Percentiles rank a stretch among this genome's conserved stretches.
phyloP scores from a whole-genome alignment of 2,329 filamentous ascomycete species.

The Corynespora cassiicola region DNA sequence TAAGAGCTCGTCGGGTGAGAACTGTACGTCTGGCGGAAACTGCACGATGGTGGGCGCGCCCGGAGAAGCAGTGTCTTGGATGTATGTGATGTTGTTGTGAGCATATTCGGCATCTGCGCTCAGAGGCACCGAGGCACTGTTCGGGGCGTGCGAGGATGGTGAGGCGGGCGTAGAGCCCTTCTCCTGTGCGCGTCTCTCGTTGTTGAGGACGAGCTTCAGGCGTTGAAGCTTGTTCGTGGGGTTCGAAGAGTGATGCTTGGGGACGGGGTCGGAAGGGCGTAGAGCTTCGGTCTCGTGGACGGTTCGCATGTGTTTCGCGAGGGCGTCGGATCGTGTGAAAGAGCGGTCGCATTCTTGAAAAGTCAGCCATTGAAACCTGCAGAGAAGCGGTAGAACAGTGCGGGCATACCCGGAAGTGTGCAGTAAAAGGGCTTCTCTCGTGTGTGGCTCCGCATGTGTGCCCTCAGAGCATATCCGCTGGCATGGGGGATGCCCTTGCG shows the following conservation, averaged over 20 bases:
- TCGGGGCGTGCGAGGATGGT: constrained; percentile 35
- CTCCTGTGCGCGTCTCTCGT: constrained; percentile 34
- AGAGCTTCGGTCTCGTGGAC: constrained; percentile 96
- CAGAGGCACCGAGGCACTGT: constrained; percentile 25
- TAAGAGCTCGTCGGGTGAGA: constrained; percentile 69
- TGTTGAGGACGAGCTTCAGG: constrained; percentile 50
- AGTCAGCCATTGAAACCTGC: constrained; percentile 3
- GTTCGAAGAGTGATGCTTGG: constrained; percentile 64
- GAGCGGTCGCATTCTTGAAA: constrained; percentile 89
- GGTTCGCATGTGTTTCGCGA: constrained; percentile 98
- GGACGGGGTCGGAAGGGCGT: constrained; percentile 74
- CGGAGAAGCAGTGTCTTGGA: constrained; percentile 65
- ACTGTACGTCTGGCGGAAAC: constrained; percentile 64
- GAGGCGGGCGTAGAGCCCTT: constrained; percentile 44
- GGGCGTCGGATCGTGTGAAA: constrained; percentile 92
- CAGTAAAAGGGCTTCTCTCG: constrained; percentile 99
- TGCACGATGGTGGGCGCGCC: constrained; percentile 61
- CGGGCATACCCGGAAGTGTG: constrained; percentile 79
- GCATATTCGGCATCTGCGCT: constrained; percentile 47
- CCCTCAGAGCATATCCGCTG: constrained; percentile 92
- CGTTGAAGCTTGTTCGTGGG: constrained; percentile 55
- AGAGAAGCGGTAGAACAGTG: not conserved
- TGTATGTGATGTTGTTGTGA: constrained; percentile 65
- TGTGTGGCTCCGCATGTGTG: constrained; percentile 97
- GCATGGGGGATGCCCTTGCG: constrained; percentile 91